Evolutionary conservation across 805 yeast species (phyloP), one percentile per base, ranked within the genome.

Genomic region (Candida endomychidarum): DNA sequence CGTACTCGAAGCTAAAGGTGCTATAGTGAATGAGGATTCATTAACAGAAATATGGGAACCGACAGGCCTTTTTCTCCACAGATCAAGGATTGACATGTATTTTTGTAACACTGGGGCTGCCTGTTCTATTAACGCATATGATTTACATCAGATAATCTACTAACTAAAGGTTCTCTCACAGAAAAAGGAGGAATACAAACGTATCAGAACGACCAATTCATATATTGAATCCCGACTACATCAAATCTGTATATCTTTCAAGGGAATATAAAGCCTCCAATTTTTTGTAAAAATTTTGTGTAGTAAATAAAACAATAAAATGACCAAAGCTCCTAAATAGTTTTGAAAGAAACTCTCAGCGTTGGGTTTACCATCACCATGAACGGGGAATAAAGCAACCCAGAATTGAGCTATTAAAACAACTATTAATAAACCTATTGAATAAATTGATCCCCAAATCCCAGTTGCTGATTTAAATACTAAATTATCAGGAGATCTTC

Each of bases 371-470:
- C 60, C 59, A 14, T 47, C 40, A 8, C 61, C 50, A 15, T 57
- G 61, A 8, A 47, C 35, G 14, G 74, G 74, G 53, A 58, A 69
- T 41, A 68, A 54, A 6, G 74, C 63, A 3, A 63, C 57, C 71
- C 71, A 67, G 38, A 69, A 57, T 41, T 63, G 65, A 15, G 56
- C 51, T 22, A 64, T 62, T 17, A 60, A 51, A 8, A 68, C 68
- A 33, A 65, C 50, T 20, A 60, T 42, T 5, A 60, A 34, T 45
- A 65, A 59, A 21, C 60, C 50, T 39, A 61, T 52, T 7, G 70
- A 63, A 27, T 61, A 51, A 34, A 56, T 25, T 2, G 73, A 66
- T 5, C 73, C 73, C 52, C 54, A 61, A 9, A 60, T 40, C 2
- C 74, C 74, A 2, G 61, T 50, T 2, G 62, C 54, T 3, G 74